Evolutionary conservation across 306 rosid species (phyloP).

Genomic region (Rosa persica): DNA sequence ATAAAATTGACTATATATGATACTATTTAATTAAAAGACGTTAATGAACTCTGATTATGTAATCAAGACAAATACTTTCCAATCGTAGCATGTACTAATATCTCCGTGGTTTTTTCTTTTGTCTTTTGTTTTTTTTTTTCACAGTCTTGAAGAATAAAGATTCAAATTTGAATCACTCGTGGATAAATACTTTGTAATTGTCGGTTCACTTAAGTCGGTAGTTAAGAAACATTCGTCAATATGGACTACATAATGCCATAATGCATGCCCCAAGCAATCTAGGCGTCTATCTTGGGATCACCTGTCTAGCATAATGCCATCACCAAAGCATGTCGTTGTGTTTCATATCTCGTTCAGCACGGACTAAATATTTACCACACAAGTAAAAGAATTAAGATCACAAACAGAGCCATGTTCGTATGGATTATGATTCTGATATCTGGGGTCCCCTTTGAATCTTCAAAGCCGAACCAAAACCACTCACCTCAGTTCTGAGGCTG

Average conservation of each 20-base stretch:
- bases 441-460: slow-evolving; percentile 2
- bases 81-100: too few relatives aligned
- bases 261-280: not conserved
- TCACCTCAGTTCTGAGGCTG: not conserved
- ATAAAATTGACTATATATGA: not conserved
- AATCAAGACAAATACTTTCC: too few relatives aligned
- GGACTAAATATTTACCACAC: not conserved
- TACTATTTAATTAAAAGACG: not conserved
- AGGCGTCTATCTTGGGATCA: not conserved
- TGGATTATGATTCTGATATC: not conserved
- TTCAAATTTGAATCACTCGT: not conserved
- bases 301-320: not conserved
- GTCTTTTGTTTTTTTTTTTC: too few relatives aligned
- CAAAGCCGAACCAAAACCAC: not conserved
- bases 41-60: too few relatives aligned
- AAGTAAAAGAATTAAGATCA: not conserved
- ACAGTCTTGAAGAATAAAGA: too few relatives aligned
- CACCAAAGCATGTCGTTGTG: not conserved
- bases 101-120: too few relatives aligned
- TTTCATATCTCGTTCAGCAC: not conserved
- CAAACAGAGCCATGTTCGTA: slow-evolving; percentile 5
- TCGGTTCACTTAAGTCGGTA: too few relatives aligned
- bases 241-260: not conserved
- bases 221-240: too few relatives aligned
- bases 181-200: not conserved